Evolutionary conservation across 2,329 filamentous ascomycete genomes (phyloP).

Genomic region (Huntiella bhutanensis): DNA sequence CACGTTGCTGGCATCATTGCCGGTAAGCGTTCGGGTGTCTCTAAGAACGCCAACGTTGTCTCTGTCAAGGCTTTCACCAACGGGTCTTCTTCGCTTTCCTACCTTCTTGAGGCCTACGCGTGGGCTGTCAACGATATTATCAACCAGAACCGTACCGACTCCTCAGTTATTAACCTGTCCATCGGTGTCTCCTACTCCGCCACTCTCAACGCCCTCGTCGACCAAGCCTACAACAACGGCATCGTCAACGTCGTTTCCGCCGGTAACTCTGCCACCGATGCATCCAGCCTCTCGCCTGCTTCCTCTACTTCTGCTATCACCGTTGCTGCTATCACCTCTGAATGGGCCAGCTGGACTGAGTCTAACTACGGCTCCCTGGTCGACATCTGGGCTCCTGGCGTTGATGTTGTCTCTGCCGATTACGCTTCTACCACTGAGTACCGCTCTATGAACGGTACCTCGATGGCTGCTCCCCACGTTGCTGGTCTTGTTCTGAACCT

Average conservation of each 20-base stretch:
- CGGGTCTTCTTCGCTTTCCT: conserved; percentile 15
- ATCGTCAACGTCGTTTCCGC: conserved; percentile 23
- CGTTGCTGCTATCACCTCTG: conserved; percentile 17
- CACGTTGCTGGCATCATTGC: conserved; percentile 16
- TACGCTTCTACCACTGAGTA: conserved; percentile 20
- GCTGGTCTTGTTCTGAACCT: conserved; percentile 9
- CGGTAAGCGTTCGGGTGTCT: conserved; percentile 16
- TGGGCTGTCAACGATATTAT: conserved; percentile 21
- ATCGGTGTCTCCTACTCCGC: conserved; percentile 15
- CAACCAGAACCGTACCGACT: conserved; percentile 14
- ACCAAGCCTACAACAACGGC: conserved; percentile 14
- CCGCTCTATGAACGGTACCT: conserved; percentile 27
- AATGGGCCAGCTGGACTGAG: conserved; percentile 18
- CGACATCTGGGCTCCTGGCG: conserved; percentile 28
- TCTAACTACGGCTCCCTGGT: conserved; percentile 27
- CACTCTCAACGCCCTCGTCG: conserved; percentile 12
- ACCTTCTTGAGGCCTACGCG: conserved; percentile 18
- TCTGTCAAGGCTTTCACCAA: conserved; percentile 28
- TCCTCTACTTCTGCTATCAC: conserved; percentile 15
- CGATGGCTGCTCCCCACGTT: conserved; percentile 22
- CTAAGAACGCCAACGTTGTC: conserved; percentile 26
- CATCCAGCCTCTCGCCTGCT: conserved; percentile 12
- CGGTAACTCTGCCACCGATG: conserved; percentile 14
- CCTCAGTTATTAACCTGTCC: conserved; percentile 27
- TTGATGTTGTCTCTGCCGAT: conserved; percentile 24